These are phyloP conservation scores for Diaporthe aspalathi DNA, from an alignment of 2,329 filamentous ascomycete genomes.

Conservation along the genomic window DNA sequence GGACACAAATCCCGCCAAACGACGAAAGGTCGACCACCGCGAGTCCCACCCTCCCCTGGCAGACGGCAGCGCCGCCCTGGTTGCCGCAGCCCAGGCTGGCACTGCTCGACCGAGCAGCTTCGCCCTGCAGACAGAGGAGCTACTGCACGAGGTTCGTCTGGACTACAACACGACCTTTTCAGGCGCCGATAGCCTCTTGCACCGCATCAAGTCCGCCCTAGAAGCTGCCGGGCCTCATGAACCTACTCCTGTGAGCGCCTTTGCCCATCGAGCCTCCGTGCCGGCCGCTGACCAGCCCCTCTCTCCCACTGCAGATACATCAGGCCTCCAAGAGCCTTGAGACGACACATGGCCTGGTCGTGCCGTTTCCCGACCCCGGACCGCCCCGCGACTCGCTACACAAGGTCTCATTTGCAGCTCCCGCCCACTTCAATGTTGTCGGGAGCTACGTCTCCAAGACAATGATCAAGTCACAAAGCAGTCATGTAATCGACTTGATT, in stretches of 20 bases:
- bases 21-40: conserved; percentile 49
- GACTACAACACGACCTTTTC: conserved; percentile 63
- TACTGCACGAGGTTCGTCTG: conserved; percentile 65
- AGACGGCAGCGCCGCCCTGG: conserved; percentile 41
- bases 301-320: conserved; percentile 65
- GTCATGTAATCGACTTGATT: conserved; percentile 80
- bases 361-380: conserved; percentile 87
- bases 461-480: conserved; percentile 72
- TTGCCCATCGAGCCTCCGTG: not conserved
- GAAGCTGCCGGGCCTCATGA: conserved; percentile 63
- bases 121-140: conserved; percentile 69
- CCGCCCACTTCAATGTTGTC: conserved; percentile 84
- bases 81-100: conserved; percentile 46
- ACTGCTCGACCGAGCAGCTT: conserved; percentile 61
- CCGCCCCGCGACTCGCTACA: conserved; percentile 83
- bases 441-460: conserved; percentile 87
- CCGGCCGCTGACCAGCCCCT: not conserved
- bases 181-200: conserved; percentile 61
- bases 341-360: conserved; percentile 73
- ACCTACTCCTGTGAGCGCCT: conserved; percentile 59
- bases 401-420: conserved; percentile 81
- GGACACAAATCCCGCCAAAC: conserved; percentile 49
- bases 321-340: conserved; percentile 77
- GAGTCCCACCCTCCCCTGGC: conserved; percentile 23
- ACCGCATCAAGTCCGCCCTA: conserved; percentile 63